Conservation (phyloP, 768 basidiomycete species). For the Sporobolomyces phaffii region DNA sequence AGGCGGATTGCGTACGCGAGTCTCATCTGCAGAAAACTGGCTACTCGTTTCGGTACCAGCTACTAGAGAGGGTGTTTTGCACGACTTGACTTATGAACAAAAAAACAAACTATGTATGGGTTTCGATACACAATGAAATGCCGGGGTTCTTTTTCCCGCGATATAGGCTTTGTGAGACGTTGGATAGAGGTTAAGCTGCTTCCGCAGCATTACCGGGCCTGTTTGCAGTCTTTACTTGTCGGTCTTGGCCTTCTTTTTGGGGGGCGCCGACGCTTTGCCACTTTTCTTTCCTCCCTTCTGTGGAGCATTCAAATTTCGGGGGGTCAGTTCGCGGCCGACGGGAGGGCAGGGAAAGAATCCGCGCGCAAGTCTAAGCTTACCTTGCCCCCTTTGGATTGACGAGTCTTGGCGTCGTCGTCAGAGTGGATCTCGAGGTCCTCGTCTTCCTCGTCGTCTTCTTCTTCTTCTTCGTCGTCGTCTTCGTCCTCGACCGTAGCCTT, state of each 20-base stretch:
- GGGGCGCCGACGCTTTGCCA: neutral
- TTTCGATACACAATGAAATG: too few species aligned
- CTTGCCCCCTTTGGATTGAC: constrained; percentile 12
- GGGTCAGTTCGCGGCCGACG: neutral
- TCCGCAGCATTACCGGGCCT: too few species aligned
- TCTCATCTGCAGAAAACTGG: too few species aligned
- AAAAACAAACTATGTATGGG: too few species aligned
- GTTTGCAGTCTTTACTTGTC: constrained; percentile 9
- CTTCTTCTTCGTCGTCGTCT: constrained; percentile 1
- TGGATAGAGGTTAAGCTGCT: too few species aligned
- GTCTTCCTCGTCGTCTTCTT: constrained; percentile 11
- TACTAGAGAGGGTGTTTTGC: too few species aligned
- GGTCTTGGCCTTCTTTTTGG: constrained; percentile 8
- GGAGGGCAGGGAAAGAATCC: too few species aligned
- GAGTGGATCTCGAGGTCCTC: constrained; percentile 27
- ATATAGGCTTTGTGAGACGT: too few species aligned
- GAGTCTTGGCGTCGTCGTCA: neutral
- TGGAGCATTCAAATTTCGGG: neutral
- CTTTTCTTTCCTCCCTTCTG: constrained; percentile 10
- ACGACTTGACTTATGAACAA: too few species aligned
- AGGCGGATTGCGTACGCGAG: too few species aligned
- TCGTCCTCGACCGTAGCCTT: constrained; percentile 3
- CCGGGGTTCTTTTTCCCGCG: too few species aligned
- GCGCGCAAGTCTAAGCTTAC: neutral
- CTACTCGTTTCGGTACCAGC: too few species aligned